Evolutionary conservation across 1,284 basidiomycete species (phyloP), one percentile per base, ranked within the genome.

Genomic region (Ganoderma sinense): DNA sequence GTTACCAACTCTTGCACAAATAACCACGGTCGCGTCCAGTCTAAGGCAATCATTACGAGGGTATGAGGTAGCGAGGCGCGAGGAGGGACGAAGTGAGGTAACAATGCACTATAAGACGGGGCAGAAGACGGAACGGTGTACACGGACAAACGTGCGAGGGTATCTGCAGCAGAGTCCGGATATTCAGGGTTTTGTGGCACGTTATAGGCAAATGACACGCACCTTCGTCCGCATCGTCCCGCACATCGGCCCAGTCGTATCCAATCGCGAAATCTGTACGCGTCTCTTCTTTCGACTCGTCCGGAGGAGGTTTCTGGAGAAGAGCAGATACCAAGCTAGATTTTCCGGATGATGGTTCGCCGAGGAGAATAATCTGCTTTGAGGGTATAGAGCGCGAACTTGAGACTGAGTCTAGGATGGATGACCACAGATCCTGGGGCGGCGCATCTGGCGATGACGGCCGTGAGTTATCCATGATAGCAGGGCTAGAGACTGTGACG

Each of bases 11-110:
- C 94, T n/a, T 93, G 89, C 1, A 97, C 81, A 81, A 99, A 98
- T 0, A 91, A 89, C 90, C 94, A 96, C 0, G 97, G 97, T 74
- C 89, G 89, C 74, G 96, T 96, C 97, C 97, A 99, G 80, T 99
- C 97, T n/a, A 99, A 85, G 0, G 93, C 88, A 75, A 99, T 94
- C 75, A 98, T 84, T 62, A 97, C 89, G 16, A 96, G 86, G 0
- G 95, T 94, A 76, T 97, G 93, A 45, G 91, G 86, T 11, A 97
- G 80, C 6, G 90, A 85, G 20, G 87, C 82, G 68, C 87, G 85
- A 6, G 94, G 91, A 0, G 95, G 92, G 23, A 98, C 83, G 68
- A 97, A 95, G 71, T 94, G 90, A 0, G 95, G 94, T 1, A 98
- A 79, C n/a, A 99, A 82, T 2, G 91, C 83, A 2, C 91, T 90